Conservation (phyloP, 306 rosid species). For the Cicer judaicum region DNA sequence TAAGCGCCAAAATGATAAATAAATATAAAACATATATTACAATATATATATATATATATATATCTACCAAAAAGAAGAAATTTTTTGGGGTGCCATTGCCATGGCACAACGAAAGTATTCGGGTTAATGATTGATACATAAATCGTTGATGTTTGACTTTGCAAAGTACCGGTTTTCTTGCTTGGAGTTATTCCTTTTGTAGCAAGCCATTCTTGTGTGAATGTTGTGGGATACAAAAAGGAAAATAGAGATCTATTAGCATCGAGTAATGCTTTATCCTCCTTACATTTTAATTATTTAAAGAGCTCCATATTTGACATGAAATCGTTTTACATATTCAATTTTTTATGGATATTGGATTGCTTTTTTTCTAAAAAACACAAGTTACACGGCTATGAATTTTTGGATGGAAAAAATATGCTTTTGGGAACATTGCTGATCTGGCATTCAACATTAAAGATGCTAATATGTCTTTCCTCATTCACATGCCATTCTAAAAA, state of each 20-base stretch:
- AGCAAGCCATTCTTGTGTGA: slow-evolving; percentile 1
- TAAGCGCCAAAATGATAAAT: too few species aligned
- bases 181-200: slow-evolving; percentile 16
- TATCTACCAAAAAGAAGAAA: too few species aligned
- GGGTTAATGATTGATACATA: too few species aligned
- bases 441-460: background rate
- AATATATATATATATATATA: too few species aligned
- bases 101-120: too few species aligned
- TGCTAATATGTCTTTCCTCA: background rate
- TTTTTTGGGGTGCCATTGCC: too few species aligned
- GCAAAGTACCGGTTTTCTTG: background rate
- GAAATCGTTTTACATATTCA: background rate
- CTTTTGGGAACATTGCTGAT: background rate
- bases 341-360: too few species aligned
- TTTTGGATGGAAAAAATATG: background rate
- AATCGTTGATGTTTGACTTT: background rate
- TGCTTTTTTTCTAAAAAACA: too few species aligned
- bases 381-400: background rate
- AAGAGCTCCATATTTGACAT: background rate
- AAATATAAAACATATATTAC: too few species aligned
- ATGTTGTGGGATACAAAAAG: background rate
- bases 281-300: background rate
- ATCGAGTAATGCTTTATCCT: background rate
- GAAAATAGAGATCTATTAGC: slow-evolving; percentile 17
- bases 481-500: background rate